Percentiles rank a stretch among this genome's conserved stretches.
Conservation (phyloP, 2,329 filamentous ascomycete genomes). For the Cercospora citrullina region DNA sequence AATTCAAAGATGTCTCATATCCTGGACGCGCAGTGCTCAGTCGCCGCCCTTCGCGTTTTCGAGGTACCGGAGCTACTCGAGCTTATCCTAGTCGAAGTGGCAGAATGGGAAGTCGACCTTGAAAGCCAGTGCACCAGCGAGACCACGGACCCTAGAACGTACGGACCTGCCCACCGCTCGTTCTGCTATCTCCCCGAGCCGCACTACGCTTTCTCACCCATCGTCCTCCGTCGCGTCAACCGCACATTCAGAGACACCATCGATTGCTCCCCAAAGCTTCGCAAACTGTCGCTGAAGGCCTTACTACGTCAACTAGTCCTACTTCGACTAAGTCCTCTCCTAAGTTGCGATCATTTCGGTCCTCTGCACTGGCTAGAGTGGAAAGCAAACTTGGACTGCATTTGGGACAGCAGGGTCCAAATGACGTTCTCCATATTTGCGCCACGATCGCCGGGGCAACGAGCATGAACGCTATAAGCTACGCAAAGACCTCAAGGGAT, state of each 20-base stretch:
- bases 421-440: not conserved
- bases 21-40: not conserved
- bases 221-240: not conserved
- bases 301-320: not conserved
- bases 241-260: not conserved
- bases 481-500: not conserved
- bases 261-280: not conserved
- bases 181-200: not conserved
- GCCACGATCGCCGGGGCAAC: not conserved
- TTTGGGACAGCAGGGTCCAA: not conserved
- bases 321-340: not conserved
- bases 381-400: not conserved
- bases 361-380: not conserved
- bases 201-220: not conserved
- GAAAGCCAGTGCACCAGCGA: not conserved
- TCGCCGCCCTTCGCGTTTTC: not conserved
- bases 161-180: not conserved
- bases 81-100: not conserved
- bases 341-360: not conserved
- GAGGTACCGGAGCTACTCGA: not conserved
- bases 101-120: not conserved
- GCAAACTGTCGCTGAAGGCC: not conserved
- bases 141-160: not conserved
- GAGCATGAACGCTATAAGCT: not conserved
- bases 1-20: not conserved